phyloP scores from a whole-genome alignment of 2,329 filamentous ascomycete genomes.

The Emergomyces pasteurianus region DNA sequence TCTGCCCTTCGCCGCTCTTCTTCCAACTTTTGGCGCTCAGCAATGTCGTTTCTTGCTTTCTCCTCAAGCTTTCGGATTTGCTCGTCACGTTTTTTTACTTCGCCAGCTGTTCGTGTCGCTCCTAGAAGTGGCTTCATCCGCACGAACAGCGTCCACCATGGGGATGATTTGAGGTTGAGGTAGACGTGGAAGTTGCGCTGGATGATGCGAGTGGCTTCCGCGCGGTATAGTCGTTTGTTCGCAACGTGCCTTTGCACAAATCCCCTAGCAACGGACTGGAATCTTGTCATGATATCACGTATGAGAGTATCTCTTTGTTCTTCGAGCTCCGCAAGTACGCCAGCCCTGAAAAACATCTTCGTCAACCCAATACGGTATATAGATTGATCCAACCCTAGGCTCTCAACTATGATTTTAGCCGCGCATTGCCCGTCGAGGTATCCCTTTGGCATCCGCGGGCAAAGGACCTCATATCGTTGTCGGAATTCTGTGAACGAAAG shows the following conservation, averaged over 20 bases:
- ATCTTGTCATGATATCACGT: slow-evolving; percentile 81
- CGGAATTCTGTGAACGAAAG: slow-evolving; percentile 88
- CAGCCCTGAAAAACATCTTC: slow-evolving; percentile 96
- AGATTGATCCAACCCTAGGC: slow-evolving; percentile 69
- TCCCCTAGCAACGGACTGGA: slow-evolving; percentile 84
- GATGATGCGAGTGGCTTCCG: slow-evolving; percentile 88
- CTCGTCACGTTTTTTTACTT: slow-evolving; percentile 90
- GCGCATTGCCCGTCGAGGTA: slow-evolving; percentile 84
- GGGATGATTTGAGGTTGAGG: slow-evolving; percentile 75
- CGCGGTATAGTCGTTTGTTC: slow-evolving; percentile 85
- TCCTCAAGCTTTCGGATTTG: slow-evolving; percentile 79
- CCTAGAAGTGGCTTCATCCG: slow-evolving; percentile 93
- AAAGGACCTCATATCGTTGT: slow-evolving; percentile 90
- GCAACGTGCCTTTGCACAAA: slow-evolving; percentile 79
- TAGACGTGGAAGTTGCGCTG: slow-evolving; percentile 92
- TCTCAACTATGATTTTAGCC: slow-evolving; percentile 76
- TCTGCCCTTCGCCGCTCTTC: slow-evolving; percentile 84
- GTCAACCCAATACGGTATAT: slow-evolving; percentile 89
- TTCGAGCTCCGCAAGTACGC: slow-evolving; percentile 90
- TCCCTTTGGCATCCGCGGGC: slow-evolving; percentile 73
- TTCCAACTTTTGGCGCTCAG: slow-evolving; percentile 67
- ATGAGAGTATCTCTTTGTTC: slow-evolving; percentile 90
- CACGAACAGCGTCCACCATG: slow-evolving; percentile 94
- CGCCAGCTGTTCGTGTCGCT: slow-evolving; percentile 77
- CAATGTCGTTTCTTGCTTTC: slow-evolving; percentile 65